Base-by-base conservation (phyloP, 805 yeast genomes). In the Starmerella cellae region DNA sequence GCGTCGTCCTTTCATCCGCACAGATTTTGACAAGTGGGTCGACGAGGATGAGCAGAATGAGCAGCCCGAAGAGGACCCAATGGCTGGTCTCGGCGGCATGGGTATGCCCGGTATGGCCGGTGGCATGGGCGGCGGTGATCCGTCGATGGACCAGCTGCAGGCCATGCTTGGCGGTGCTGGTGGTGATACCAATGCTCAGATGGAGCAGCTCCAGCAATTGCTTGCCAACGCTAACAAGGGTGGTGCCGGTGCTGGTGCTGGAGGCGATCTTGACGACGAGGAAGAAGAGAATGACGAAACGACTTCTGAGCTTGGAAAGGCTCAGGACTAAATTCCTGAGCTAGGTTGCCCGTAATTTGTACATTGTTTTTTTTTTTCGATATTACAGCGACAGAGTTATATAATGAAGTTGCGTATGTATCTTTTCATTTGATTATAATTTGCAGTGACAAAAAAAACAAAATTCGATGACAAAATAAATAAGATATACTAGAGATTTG, bases 1-100 rank as follows among this genome's bases (percentile, higher is more conserved):
- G 57, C 84, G 78, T 60, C 73, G 71, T 48, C 83, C 77, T 51
- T 82, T 73, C 63, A 74, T 88, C 60, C 82, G 82, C 69, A 88
- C 98, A 13, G 97, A 88, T 59, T 88, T 88, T 59, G 95, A 87
- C 67, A 82, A 79, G 63, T 88, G 98, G 98, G 94, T 82, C 32
- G 98, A 88, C 59, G 97, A 88, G 67, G 98, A 88, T 59, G 98
- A 88, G 65, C 98, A 88, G 65, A 85, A 83, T 32, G 87, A 77
- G 45, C 67, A 62, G 39, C 69, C 67, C 10, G 79, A 69, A 33
- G 70, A 64, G 20, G 74, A 62, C 38, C 51, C 46, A 3, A 52
- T 56, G 52, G 61, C 61, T 20, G 67, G 62, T 26, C 48, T 58
- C 47, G 61, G 57, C 18, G 68, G 61, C 44, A 53, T 58, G 49